phyloP scores from a whole-genome alignment of 495 filamentous ascomycete species.

The Penicillium roqueforti region DNA sequence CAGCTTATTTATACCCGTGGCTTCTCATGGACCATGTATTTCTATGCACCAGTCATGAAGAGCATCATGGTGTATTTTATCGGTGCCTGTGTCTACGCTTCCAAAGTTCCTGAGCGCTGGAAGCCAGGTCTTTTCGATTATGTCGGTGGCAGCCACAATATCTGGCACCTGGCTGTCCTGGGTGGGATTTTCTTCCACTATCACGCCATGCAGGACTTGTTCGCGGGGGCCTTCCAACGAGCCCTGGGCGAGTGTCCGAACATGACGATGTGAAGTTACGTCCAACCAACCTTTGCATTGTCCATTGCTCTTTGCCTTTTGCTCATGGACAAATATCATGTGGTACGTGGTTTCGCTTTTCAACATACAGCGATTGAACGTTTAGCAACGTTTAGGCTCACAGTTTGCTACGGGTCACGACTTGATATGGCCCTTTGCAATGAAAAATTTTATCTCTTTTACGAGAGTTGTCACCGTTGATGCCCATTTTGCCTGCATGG shows the following conservation, averaged over 20 bases:
- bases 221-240: constrained; percentile 74
- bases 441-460: background rate
- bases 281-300: constrained; percentile 7
- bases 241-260: constrained; percentile 55
- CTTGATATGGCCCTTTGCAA: constrained; percentile 1
- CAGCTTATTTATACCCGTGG: constrained; percentile 78
- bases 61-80: constrained; percentile 78
- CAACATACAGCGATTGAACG: background rate
- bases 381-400: constrained; percentile 1
- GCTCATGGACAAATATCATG: constrained; percentile 8
- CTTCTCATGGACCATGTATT: constrained; percentile 67
- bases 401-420: background rate
- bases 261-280: constrained; percentile 19
- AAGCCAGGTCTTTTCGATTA: constrained; percentile 91
- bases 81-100: constrained; percentile 87
- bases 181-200: constrained; percentile 98
- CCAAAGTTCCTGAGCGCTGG: constrained; percentile 90
- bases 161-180: constrained; percentile 95
- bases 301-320: background rate
- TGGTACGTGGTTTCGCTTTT: background rate
- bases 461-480: background rate
- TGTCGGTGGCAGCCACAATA: constrained; percentile 88
- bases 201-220: constrained; percentile 91
- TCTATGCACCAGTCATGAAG: constrained; percentile 87
- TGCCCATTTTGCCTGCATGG: constrained; percentile 8